A percentile compares a stretch with the other conserved stretches of the same genome.
phyloP scores from a whole-genome alignment of 2,329 filamentous ascomycete species.

The Aspergillus sp. region DNA sequence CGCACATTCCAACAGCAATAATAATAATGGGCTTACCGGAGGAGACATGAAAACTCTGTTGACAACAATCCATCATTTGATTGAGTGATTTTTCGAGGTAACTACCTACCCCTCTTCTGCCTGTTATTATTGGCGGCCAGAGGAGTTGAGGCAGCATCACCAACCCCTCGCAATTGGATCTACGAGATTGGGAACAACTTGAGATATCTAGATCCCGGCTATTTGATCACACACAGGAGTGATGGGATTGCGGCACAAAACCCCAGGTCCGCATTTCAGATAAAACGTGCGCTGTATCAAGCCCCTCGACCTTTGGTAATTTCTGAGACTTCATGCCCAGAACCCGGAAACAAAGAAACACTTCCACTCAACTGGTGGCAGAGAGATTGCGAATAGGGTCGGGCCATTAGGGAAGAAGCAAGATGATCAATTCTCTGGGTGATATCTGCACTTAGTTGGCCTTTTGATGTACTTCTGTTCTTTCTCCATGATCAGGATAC shows the following conservation, averaged over 20 bases:
- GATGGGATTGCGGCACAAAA: slow-evolving; percentile 2
- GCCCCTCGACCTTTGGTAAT: background rate
- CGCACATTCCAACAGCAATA: background rate
- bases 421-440: background rate
- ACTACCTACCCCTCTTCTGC: slow-evolving; percentile 1
- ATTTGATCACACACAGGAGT: background rate
- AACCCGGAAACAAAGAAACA: slow-evolving; percentile 5
- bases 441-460: background rate
- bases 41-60: slow-evolving; percentile 11
- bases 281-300: slow-evolving; percentile 17
- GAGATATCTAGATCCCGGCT: background rate
- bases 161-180: background rate
- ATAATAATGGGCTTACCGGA: background rate
- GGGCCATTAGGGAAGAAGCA: background rate
- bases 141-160: background rate
- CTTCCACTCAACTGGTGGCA: background rate
- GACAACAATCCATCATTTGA: background rate
- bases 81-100: background rate
- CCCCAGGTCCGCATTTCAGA: background rate
- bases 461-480: background rate
- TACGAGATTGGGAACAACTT: background rate
- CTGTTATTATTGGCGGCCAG: background rate
- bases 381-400: background rate
- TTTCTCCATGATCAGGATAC: background rate
- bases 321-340: background rate